A percentile compares a stretch with the other conserved stretches of the same genome.
Evolutionary conservation across 2,329 filamentous ascomycete genomes (phyloP).

Genomic region (Corniculantispora saksenae): DNA sequence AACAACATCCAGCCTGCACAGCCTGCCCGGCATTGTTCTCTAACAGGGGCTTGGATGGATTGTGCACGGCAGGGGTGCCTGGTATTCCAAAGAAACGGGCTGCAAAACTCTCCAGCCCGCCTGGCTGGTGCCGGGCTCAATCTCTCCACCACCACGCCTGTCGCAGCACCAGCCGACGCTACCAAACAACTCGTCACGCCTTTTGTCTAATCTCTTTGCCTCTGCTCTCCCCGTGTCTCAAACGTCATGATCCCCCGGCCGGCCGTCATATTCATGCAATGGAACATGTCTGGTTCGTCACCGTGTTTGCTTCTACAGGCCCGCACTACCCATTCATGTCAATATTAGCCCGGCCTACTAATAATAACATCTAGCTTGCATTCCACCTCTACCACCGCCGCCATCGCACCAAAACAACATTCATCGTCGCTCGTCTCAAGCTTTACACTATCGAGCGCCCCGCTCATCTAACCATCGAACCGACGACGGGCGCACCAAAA

Average conservation of each 20-base stretch:
- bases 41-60: conserved; percentile 2
- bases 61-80: neutral
- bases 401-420: no score
- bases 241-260: conserved; percentile 5
- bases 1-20: neutral
- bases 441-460: neutral
- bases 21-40: neutral
- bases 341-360: neutral
- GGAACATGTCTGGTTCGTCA: conserved; percentile 17
- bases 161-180: neutral
- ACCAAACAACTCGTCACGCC: neutral
- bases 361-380: neutral
- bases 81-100: neutral
- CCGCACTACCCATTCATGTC: neutral
- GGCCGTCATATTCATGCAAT: conserved; percentile 7
- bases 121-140: neutral
- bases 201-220: neutral
- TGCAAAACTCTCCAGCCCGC: neutral
- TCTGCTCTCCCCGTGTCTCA: conserved; percentile 1
- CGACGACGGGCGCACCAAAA: neutral
- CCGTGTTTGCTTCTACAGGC: neutral
- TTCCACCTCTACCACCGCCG: neutral
- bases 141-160: neutral
- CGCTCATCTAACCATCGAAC: neutral
- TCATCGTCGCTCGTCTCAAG: neutral